Evolutionary conservation across 2,329 filamentous ascomycete genomes (phyloP), one percentile per base, ranked within the genome.

Genomic region (Botrytis elliptica): DNA sequence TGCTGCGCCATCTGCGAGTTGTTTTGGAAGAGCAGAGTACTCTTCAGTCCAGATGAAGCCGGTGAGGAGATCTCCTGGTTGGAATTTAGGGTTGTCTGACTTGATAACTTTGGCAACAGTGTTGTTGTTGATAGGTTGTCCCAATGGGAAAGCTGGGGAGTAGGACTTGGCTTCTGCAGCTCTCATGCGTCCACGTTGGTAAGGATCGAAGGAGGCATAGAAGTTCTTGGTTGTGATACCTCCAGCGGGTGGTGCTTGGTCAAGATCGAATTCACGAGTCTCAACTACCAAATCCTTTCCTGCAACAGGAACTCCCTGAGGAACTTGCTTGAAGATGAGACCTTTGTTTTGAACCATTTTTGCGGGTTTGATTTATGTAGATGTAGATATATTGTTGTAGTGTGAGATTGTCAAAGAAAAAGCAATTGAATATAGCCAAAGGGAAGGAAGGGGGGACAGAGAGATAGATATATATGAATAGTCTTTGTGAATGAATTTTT

Each of bases 131-230:
- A 97, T 88, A 76, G 93, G 88, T 78, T 88, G 83, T 81, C 86
- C 86, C 65, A 93, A 82, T 25, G 85, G 81, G 79, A 90, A 93
- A 3, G 91, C 82, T 1, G 90, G 85, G 36, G 85, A 81, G 85
- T 94, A 96, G 16, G 92, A 94, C 83, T 92, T 89, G 80, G 84
- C 79, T 52, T 85, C 82, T 10, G 92, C 80, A 66, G 86, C 83
- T 66, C 93, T 90, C 92, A 97, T 95, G 77, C 89, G 88, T 75
- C 92, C 92, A 73, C 94, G 92, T 85, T 93, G 89, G 85, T 97
- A 97, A 2, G 94, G 94, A 82, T 97, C 94, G 84, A 92, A 92
- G 59, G 92, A 79, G 55, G 76, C 76, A 82, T 92, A 93, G 79
- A 91, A 87, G 78, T 92, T 88, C 84, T 93, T 88, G 76, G 91